phyloP scores from a whole-genome alignment of 768 basidiomycete genomes.

The Boletus reticulatus region DNA sequence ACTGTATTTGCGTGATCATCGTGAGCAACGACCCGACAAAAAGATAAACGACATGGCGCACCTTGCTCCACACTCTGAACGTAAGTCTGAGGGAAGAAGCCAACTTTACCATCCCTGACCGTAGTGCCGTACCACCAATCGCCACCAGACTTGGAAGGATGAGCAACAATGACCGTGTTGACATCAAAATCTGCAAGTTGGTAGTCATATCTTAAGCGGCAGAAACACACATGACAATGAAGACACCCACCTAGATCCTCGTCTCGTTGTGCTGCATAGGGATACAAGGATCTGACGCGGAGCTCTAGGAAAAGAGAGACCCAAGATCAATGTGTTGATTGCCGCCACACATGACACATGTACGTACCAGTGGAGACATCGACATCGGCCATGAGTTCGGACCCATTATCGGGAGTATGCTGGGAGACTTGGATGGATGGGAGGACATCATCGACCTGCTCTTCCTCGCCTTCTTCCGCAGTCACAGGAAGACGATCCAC shows the following conservation, averaged over 20 bases:
- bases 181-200: slow-evolving; percentile 66
- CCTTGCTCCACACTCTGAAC: slow-evolving; percentile 69
- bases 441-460: slow-evolving; percentile 32
- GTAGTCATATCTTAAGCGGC: slow-evolving; percentile 1
- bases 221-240: background rate
- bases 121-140: slow-evolving; percentile 94
- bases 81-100: slow-evolving; percentile 91
- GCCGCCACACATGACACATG: background rate
- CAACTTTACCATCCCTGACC: slow-evolving; percentile 61
- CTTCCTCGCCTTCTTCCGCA: slow-evolving; percentile 62
- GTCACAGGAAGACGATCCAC: slow-evolving; percentile 48
- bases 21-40: background rate
- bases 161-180: slow-evolving; percentile 73
- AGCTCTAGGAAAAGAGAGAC: slow-evolving; percentile 46
- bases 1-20: slow-evolving; percentile 33
- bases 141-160: slow-evolving; percentile 81
- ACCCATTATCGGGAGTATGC: slow-evolving; percentile 34
- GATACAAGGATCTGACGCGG: slow-evolving; percentile 76
- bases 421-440: slow-evolving; percentile 62
- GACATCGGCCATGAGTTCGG: slow-evolving; percentile 68
- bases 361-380: slow-evolving; percentile 59
- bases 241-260: slow-evolving; percentile 79
- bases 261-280: slow-evolving; percentile 80
- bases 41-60: slow-evolving; percentile 24
- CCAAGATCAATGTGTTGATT: slow-evolving; percentile 1